Evolutionary conservation across 805 yeast species (phyloP), one percentile per base, ranked within the genome.

Genomic region (Blastobotrys mokoenaii): DNA sequence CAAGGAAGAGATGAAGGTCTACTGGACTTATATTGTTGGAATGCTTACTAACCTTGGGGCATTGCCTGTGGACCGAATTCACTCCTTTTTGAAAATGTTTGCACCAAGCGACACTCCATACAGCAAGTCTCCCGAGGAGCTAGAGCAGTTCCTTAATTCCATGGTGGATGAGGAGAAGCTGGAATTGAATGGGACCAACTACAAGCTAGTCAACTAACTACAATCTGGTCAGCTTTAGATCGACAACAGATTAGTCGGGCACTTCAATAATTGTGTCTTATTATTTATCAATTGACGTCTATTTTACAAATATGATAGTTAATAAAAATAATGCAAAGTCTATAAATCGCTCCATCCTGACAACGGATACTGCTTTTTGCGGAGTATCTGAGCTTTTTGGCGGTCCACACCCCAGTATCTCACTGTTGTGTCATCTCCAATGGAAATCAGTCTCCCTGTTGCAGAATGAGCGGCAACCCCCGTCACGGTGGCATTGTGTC

Each of bases 41-140:
- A 78, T 80, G 77, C 61, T 80, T 20, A 74, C 74, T 2, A 80
- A 79, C 49, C 61, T 78, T 38, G 82, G 80, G 0, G 53, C 72
- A 1, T 56, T 76, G 51, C 73, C 77, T 2, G 56, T 67, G 3
- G 68, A 64, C 11, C 66, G 74, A 48, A 73, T 80, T 29, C 79
- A 77, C 46, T 68, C 74, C 14, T 76, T 80, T 51, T 59, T 80
- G 47, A 66, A 65, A 33, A 70, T 75, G 63, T 67, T 77, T n/a
- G 76, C 76, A 1, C 83, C 84, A 1, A 69, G 67, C 44, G 80
- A 75, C 15, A 60, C 65, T 15, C 66, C 72, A 3, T 68, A 63
- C 40, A 60, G 60, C 17, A 60, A 69, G 25, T 59, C 67, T 2
- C 62, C 62, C 42, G 66, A 60, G n/a, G 70, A 71, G 48, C 62